phyloP scores from a whole-genome alignment of 2,329 filamentous ascomycete genomes.

The Fusarium staphyleae region DNA sequence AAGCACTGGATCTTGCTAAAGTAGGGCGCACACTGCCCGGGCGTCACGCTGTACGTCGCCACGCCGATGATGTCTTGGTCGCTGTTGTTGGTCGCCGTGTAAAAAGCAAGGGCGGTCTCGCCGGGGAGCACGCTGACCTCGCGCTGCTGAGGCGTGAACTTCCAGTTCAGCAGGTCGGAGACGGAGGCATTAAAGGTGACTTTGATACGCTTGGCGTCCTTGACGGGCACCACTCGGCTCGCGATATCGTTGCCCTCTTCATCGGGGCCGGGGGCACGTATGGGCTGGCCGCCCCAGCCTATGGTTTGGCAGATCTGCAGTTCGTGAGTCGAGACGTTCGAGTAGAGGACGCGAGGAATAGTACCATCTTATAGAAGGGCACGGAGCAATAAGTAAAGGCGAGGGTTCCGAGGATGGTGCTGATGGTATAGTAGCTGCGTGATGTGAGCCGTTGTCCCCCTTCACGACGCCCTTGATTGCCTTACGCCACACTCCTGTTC shows the following conservation, averaged over 20 bases:
- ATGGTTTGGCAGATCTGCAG: conserved; percentile 80
- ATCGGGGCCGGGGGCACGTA: conserved; percentile 73
- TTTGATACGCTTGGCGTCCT: conserved; percentile 80
- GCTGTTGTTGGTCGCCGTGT: conserved; percentile 92
- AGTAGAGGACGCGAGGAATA: conserved; percentile 12
- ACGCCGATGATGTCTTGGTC: conserved; percentile 96
- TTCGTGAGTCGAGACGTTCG: background rate
- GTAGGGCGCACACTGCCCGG: conserved; percentile 93
- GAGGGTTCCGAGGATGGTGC: conserved; percentile 79
- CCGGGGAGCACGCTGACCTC: conserved; percentile 95
- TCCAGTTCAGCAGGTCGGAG: conserved; percentile 95
- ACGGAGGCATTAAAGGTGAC: conserved; percentile 97
- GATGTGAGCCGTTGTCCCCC: conserved; percentile 25
- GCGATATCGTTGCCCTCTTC: conserved; percentile 70
- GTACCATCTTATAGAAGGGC: conserved; percentile 85
- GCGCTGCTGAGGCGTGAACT: conserved; percentile 94
- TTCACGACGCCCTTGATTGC: background rate
- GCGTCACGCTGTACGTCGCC: conserved; percentile 96
- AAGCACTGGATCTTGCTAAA: conserved; percentile 99
- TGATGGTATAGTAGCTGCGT: conserved; percentile 74
- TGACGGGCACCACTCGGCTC: conserved; percentile 80
- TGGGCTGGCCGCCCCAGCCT: conserved; percentile 91
- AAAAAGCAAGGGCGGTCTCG: conserved; percentile 96
- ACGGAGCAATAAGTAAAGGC: conserved; percentile 84
- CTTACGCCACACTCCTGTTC: conserved; percentile 66